phyloP scores from a whole-genome alignment of 2,329 filamentous ascomycete species.

The Zasmidium angulare region DNA sequence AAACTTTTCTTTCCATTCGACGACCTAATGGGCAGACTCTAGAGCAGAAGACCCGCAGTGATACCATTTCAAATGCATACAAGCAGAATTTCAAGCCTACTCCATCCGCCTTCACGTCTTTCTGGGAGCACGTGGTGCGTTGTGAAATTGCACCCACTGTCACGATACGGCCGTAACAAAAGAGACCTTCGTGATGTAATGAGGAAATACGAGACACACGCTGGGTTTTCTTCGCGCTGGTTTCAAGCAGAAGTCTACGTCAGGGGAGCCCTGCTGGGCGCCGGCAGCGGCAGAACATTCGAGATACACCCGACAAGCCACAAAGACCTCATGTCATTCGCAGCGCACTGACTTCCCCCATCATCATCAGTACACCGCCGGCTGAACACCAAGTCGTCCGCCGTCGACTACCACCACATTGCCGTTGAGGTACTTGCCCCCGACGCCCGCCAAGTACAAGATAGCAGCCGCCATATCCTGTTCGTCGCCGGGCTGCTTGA shows the following conservation, averaged over 20 bases:
- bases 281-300: too few relatives aligned
- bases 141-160: too few relatives aligned
- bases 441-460: background rate
- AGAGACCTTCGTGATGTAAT: background rate
- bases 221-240: background rate
- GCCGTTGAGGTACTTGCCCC: background rate
- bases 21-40: background rate
- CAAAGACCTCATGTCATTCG: too few relatives aligned
- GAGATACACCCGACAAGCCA: too few relatives aligned
- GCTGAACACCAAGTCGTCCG: background rate
- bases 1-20: background rate
- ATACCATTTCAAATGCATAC: background rate
- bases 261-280: background rate
- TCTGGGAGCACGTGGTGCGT: too few relatives aligned
- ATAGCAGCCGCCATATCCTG: background rate
- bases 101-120: too few relatives aligned
- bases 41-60: background rate
- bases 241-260: background rate
- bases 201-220: background rate
- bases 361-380: background rate
- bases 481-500: background rate
- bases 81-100: background rate
- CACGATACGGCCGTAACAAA: too few relatives aligned
- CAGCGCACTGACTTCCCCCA: background rate
- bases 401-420: background rate